Percentiles rank a stretch among this genome's conserved stretches.
These are phyloP conservation scores for Russula lepida DNA, from an alignment of 768 basidiomycete genomes.

Conservation along the genomic window DNA sequence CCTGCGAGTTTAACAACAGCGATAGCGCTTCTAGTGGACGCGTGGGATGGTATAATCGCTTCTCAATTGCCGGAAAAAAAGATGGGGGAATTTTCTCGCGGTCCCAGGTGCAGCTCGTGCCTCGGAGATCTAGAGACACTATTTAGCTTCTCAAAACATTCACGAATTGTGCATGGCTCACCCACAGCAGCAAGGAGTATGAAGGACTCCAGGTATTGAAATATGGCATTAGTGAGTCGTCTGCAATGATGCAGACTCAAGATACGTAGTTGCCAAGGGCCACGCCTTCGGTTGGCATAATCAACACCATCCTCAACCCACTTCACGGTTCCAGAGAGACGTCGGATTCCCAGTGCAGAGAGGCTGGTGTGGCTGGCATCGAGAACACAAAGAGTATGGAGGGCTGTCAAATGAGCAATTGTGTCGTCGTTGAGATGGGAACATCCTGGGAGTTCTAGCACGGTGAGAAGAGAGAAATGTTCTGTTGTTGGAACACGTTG, in stretches of 20 bases:
- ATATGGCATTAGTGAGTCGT: constrained; percentile 12
- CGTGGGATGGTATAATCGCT: constrained; percentile 16
- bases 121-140: constrained; percentile 17
- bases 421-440: constrained; percentile 49
- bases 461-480: constrained; percentile 55
- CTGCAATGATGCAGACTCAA: constrained; percentile 18
- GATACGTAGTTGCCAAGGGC: constrained; percentile 22
- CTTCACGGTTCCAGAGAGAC: constrained; percentile 43
- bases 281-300: constrained; percentile 17
- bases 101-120: constrained; percentile 15
- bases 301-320: constrained; percentile 29
- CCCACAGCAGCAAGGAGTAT: constrained; percentile 19
- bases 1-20: not conserved
- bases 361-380: constrained; percentile 51
- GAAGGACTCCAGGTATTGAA: constrained; percentile 11
- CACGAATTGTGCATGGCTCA: not conserved
- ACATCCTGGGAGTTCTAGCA: constrained; percentile 52
- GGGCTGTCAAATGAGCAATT: constrained; percentile 39
- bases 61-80: constrained; percentile 15
- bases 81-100: constrained; percentile 7
- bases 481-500: constrained; percentile 47
- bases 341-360: constrained; percentile 43
- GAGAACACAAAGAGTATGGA: constrained; percentile 53
- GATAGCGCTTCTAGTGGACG: constrained; percentile 11
- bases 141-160: not conserved